Percentiles rank a stretch among this genome's conserved stretches.
Evolutionary conservation across 2,329 filamentous ascomycete species (phyloP).

Genomic region (Microsporum ferrugineum): DNA sequence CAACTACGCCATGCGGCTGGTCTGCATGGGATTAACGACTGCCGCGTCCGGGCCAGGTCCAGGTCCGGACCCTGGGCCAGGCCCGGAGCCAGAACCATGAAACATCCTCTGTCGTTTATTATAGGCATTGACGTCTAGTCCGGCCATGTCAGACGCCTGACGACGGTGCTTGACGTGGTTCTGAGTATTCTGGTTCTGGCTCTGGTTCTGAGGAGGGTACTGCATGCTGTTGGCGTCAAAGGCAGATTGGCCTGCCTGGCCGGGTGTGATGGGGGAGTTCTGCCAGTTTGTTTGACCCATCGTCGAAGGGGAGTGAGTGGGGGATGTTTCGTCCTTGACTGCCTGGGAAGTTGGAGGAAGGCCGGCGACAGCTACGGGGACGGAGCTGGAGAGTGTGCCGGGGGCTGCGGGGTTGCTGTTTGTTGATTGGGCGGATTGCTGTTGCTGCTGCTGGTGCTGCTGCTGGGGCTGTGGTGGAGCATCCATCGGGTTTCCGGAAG

Average conservation of each 20-base stretch:
- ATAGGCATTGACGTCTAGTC: slow-evolving; percentile 42
- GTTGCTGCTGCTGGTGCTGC: slow-evolving; percentile 13
- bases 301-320: slow-evolving; percentile 49
- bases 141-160: slow-evolving; percentile 51
- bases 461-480: slow-evolving; percentile 24
- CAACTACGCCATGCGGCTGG: slow-evolving; percentile 25
- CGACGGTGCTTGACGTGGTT: slow-evolving; percentile 36
- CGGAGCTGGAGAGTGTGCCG: not conserved
- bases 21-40: slow-evolving; percentile 41
- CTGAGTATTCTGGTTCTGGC: not conserved
- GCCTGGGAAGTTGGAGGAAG: slow-evolving; percentile 31
- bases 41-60: slow-evolving; percentile 19
- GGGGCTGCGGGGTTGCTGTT: slow-evolving; percentile 13
- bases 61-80: not conserved
- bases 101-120: slow-evolving; percentile 51
- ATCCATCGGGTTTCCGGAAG: slow-evolving; percentile 39
- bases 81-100: slow-evolving; percentile 17
- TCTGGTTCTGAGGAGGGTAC: slow-evolving; percentile 9
- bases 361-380: not conserved
- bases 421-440: slow-evolving; percentile 20
- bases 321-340: slow-evolving; percentile 52
- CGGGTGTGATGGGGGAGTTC: not conserved
- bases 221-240: slow-evolving; percentile 16
- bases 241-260: slow-evolving; percentile 7
- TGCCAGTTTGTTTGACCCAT: not conserved